Evolutionary conservation across 2,329 filamentous ascomycete genomes (phyloP).

Genomic region (Fusarium globosum): DNA sequence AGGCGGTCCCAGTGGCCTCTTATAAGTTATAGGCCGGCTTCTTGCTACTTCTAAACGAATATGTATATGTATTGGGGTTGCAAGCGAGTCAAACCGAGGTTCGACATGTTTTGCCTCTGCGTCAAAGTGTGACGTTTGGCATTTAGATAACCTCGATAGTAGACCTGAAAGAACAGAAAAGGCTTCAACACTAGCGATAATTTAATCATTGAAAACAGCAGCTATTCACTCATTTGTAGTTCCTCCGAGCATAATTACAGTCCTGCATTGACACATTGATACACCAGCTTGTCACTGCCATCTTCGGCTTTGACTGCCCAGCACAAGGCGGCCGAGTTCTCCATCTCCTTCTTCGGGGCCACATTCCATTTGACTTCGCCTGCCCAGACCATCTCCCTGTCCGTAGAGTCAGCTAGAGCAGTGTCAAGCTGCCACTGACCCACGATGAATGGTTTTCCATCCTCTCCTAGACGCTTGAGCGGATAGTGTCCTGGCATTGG

Average conservation of each 20-base stretch:
- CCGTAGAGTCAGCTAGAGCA: rapidly evolving
- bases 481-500: no score
- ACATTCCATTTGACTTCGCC: background rate
- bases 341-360: background rate
- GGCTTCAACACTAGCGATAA: no score
- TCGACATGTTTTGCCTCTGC: no score
- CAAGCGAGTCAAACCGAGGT: no score
- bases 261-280: background rate
- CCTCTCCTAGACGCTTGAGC: background rate
- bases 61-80: no score
- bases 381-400: background rate
- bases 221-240: no score
- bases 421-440: background rate
- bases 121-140: no score
- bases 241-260: rapidly evolving
- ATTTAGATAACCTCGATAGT: no score
- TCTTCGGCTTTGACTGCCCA: background rate
- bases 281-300: background rate
- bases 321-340: background rate
- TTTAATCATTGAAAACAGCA: no score
- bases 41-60: no score
- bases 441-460: background rate
- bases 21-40: no score
- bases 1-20: background rate
- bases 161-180: no score